Evolutionary conservation across 805 yeast genomes (phyloP).

Genomic region (Lipomyces mesembrius): DNA sequence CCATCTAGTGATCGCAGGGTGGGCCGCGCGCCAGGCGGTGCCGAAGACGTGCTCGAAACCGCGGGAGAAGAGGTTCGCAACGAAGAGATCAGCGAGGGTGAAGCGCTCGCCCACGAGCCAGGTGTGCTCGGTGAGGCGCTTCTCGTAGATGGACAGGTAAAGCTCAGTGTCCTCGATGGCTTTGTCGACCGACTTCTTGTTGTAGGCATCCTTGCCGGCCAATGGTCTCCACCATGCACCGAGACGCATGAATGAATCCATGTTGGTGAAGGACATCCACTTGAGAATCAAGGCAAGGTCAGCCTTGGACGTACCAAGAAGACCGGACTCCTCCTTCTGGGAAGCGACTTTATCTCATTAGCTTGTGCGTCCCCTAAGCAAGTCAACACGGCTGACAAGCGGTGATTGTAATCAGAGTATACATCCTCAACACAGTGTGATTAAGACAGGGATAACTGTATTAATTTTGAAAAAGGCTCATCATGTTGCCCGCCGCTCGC

Average conservation of each 20-base stretch:
- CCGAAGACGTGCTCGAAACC: slow-evolving; percentile 67
- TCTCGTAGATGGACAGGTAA: slow-evolving; percentile 48
- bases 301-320: slow-evolving; percentile 67
- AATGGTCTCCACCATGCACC: slow-evolving; percentile 63
- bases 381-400: neutral
- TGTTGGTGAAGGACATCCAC: slow-evolving; percentile 79
- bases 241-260: slow-evolving; percentile 60
- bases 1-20: slow-evolving; percentile 75
- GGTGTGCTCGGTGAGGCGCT: slow-evolving; percentile 62
- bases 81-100: slow-evolving; percentile 67
- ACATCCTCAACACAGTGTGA: slow-evolving; percentile 28
- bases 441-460: slow-evolving; percentile 54
- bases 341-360: slow-evolving; percentile 30
- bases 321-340: slow-evolving; percentile 47
- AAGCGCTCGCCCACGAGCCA: slow-evolving; percentile 72
- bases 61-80: slow-evolving; percentile 56
- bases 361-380: neutral
- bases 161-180: slow-evolving; percentile 46
- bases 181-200: slow-evolving; percentile 67
- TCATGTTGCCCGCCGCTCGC: slow-evolving; percentile 42
- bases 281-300: slow-evolving; percentile 70
- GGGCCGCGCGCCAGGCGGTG: slow-evolving; percentile 61
- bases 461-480: slow-evolving; percentile 38
- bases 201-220: slow-evolving; percentile 70
- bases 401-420: slow-evolving; percentile 14